These are phyloP conservation scores for Komagataella mondaviorum DNA, from an alignment of 805 yeast species.

Conservation along the genomic window DNA sequence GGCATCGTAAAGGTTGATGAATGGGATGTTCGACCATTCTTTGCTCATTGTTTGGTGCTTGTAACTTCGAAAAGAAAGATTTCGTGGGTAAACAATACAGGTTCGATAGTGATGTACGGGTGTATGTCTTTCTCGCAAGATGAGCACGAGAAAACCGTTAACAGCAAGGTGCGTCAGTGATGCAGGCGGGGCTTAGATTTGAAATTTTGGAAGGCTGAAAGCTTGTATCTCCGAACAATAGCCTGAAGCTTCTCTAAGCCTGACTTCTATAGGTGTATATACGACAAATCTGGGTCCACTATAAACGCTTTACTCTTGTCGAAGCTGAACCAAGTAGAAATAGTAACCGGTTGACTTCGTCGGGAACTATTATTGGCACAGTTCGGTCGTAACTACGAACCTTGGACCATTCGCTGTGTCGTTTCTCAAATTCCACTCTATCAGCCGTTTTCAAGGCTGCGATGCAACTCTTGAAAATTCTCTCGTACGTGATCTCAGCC, in stretches of 20 bases:
- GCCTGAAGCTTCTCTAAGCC: background rate
- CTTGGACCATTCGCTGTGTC: no score
- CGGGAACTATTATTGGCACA: no score
- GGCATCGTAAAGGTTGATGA: constrained; percentile 30
- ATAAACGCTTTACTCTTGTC: background rate
- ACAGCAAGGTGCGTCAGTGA: background rate
- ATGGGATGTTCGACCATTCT: constrained; percentile 26
- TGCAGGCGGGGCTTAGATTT: background rate
- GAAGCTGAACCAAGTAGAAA: no score
- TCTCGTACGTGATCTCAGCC: background rate
- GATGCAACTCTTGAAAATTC: background rate
- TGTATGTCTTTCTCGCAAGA: background rate
- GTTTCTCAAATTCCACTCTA: no score
- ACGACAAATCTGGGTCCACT: background rate
- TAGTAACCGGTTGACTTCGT: no score
- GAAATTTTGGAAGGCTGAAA: background rate
- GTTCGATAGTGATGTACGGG: background rate
- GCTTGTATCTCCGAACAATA: background rate
- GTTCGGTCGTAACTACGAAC: no score
- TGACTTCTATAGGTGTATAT: background rate
- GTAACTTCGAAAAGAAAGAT: background rate
- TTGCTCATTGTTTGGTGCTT: constrained; percentile 1
- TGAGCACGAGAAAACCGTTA: background rate
- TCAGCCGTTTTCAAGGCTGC: background rate
- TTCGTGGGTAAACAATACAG: background rate